Conservation (phyloP, 1,139 yeast species). For the Hansenula lynferdii region DNA sequence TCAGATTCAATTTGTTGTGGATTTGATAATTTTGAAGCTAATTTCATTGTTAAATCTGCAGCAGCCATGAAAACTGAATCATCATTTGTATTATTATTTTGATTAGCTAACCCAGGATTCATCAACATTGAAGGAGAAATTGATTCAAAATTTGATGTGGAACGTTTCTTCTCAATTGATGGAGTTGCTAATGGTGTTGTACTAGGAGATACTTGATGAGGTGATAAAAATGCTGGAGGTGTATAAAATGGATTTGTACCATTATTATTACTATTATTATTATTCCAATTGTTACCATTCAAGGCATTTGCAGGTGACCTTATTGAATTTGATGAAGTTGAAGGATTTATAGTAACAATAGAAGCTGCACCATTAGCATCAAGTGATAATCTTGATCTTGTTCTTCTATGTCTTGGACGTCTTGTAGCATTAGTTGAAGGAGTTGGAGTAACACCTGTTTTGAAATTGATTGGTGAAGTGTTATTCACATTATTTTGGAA, state of each 20-base stretch:
- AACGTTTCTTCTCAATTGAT: constrained; percentile 7
- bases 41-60: constrained; percentile 28
- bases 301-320: constrained; percentile 16
- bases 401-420: constrained; percentile 34
- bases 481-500: neutral
- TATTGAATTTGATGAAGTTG: constrained; percentile 6
- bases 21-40: constrained; percentile 25
- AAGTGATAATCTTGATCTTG: constrained; percentile 37
- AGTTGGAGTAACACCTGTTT: constrained; percentile 13
- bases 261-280: neutral
- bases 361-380: constrained; percentile 29
- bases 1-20: constrained; percentile 3
- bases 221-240: constrained; percentile 38
- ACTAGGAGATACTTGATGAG: constrained; percentile 23
- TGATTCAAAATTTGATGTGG: constrained; percentile 7
- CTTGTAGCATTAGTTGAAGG: constrained; percentile 10
- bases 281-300: too few species aligned
- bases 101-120: constrained; percentile 6
- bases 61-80: constrained; percentile 21
- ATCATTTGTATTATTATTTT: constrained; percentile 5
- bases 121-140: constrained; percentile 21
- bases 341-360: constrained; percentile 13
- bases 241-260: constrained; percentile 43
- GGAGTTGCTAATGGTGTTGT: constrained; percentile 22
- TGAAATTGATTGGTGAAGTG: constrained; percentile 10